Base-by-base conservation (phyloP, 1,139 yeast genomes). In the Scheffersomyces illinoinensis region DNA sequence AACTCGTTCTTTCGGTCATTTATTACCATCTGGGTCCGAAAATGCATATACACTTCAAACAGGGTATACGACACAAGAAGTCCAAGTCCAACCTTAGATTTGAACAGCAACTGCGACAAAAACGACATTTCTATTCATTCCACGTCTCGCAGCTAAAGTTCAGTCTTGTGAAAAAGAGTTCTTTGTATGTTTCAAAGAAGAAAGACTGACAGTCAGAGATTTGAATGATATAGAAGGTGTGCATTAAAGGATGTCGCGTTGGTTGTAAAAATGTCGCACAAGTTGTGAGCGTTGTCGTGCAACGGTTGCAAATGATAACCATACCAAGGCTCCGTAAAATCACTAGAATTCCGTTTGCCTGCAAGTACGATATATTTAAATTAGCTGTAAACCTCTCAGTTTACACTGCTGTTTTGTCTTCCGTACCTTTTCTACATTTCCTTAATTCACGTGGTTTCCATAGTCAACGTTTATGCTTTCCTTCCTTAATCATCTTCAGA, bases 11-110 rank as follows among this genome's bases (percentile, higher is more conserved):
- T 78, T 54, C 96, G 74, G 46, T 74, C 73, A n/a, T 76, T 72
- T 59, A 91, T 89, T 60, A 89, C 85, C 51, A 75, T 73, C 59
- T 82, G 82, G 3, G 96, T 84, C 48, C 83, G 73, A 48, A 82
- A 57, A 50, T 88, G 87, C 62, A 89, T 84, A 68, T 83, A 89
- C 12, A 85, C 78, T 53, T 91, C 91, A 67, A 88, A 88, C 0
- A 90, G 84, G 0, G 93, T 83, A 68, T 91, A 91, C 5, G 89
- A 85, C 2, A 84, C 77, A 26, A 88, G 70, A 5, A 87, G 67
- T 0, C 91, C 90, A 17, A 83, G 67, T 0, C 86, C 86, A 7
- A 84, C 61, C 65, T 82, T 82, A 58, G 76, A 63, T 61, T 72
- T 74, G 6, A 72, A 50, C 7, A 76, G 68, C 62, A 59, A 56